Evolutionary conservation across 73 alveolate species (phyloP).

Genomic region (Paramecium caudatum): DNA sequence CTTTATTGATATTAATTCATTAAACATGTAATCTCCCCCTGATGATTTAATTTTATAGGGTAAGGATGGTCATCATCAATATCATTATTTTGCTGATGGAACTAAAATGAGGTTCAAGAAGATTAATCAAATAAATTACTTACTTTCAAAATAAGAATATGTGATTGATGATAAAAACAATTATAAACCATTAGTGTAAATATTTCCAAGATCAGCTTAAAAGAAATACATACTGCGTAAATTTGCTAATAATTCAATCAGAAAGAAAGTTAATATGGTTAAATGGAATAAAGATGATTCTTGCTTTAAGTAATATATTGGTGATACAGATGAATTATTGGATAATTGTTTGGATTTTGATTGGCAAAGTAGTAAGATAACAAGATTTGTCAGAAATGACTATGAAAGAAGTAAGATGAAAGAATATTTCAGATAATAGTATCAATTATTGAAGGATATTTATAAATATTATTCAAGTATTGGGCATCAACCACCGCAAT

Average conservation of each 20-base stretch:
- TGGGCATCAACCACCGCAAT: conserved; percentile 64
- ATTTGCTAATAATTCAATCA: conserved; percentile 38
- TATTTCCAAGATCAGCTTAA: conserved; percentile 49
- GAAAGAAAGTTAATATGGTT: conserved; percentile 35
- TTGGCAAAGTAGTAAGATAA: conserved; percentile 77
- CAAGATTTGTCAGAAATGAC: conserved; percentile 75
- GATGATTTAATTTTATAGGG: conserved; percentile 57
- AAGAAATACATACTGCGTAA: conserved; percentile 6
- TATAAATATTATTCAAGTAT: conserved; percentile 75
- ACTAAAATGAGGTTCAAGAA: not conserved
- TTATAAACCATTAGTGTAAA: conserved; percentile 67
- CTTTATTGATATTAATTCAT: conserved; percentile 7
- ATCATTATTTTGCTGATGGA: conserved; percentile 53
- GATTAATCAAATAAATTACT: conserved; percentile 27
- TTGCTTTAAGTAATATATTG: conserved; percentile 79
- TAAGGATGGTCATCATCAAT: conserved; percentile 45
- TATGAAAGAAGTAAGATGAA: conserved; percentile 71
- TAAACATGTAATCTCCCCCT: conserved; percentile 21
- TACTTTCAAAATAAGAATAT: conserved; percentile 13
- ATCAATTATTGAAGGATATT: conserved; percentile 72
- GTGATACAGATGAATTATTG: conserved; percentile 81
- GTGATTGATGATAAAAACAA: conserved; percentile 66
- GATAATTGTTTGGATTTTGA: conserved; percentile 87
- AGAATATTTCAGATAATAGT: conserved; percentile 70
- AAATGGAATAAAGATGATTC: conserved; percentile 79